Conservation (phyloP, 2,329 filamentous ascomycete species). For the Calonectria fujianensis region DNA sequence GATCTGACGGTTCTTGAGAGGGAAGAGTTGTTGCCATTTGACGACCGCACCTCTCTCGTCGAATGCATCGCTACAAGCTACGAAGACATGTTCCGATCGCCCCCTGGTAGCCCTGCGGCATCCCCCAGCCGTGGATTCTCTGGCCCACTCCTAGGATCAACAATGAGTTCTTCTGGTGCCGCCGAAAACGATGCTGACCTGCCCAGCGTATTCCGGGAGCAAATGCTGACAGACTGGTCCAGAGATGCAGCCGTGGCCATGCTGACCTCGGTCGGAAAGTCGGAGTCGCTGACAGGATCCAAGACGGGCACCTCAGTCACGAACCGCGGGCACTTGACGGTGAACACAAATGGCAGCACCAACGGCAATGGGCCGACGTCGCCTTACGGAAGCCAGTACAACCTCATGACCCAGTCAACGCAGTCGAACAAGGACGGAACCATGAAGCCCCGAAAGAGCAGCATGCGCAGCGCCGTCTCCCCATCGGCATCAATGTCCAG, state of each 20-base stretch:
- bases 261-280: conserved; percentile 81
- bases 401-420: conserved; percentile 70
- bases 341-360: conserved; percentile 66
- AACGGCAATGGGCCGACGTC: conserved; percentile 64
- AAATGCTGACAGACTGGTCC: conserved; percentile 88
- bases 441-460: conserved; percentile 71
- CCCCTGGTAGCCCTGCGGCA: conserved; percentile 80
- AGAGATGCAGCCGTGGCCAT: conserved; percentile 82
- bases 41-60: conserved; percentile 82
- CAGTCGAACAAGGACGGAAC: conserved; percentile 60
- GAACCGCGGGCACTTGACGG: conserved; percentile 73
- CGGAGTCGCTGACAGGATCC: conserved; percentile 85
- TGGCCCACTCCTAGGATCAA: conserved; percentile 76
- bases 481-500: conserved; percentile 65
- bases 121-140: conserved; percentile 81
- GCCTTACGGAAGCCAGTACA: conserved; percentile 70
- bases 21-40: conserved; percentile 83
- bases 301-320: conserved; percentile 76
- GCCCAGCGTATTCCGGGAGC: conserved; percentile 80
- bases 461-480: conserved; percentile 71
- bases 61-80: conserved; percentile 85
- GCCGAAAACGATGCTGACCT: conserved; percentile 72
- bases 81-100: conserved; percentile 75
- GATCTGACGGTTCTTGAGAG: conserved; percentile 74
- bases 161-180: conserved; percentile 62